A percentile compares a stretch with the other conserved stretches of the same genome.
Evolutionary conservation across 108 stramenopile species (phyloP).

Genomic region (Nitzschia sp.): DNA sequence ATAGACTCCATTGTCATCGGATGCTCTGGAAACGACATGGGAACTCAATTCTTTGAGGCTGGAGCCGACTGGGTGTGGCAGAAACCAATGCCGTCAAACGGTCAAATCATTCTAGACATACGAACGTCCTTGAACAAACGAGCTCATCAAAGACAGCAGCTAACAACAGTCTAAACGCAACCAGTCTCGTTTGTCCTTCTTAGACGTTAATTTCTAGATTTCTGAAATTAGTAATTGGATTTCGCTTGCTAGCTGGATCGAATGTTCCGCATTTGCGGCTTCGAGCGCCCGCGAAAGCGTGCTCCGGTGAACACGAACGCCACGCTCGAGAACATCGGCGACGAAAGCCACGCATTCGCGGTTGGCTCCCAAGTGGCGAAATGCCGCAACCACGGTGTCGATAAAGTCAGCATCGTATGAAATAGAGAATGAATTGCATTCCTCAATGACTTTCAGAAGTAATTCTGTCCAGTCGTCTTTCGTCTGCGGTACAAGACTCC

Average conservation of each 20-base stretch:
- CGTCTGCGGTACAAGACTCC: slow-evolving; percentile 18
- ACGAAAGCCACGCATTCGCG: slow-evolving; percentile 16
- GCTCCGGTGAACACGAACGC: background rate
- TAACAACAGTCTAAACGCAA: background rate
- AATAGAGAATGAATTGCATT: slow-evolving; percentile 7
- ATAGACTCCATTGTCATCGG: slow-evolving; percentile 64
- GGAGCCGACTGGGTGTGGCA: slow-evolving; percentile 67
- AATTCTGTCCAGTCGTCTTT: slow-evolving; percentile 13
- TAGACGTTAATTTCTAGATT: background rate
- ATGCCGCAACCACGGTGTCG: slow-evolving; percentile 21
- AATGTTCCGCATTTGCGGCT: slow-evolving; percentile 1
- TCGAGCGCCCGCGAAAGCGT: slow-evolving; percentile 1
- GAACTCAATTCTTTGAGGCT: slow-evolving; percentile 52
- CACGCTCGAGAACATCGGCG: background rate
- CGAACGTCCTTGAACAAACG: slow-evolving; percentile 19
- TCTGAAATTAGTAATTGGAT: slow-evolving; percentile 2
- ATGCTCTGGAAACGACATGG: slow-evolving; percentile 72
- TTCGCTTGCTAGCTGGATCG: background rate
- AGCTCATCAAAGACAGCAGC: background rate
- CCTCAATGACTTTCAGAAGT: slow-evolving; percentile 13
- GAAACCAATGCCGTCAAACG: slow-evolving; percentile 65
- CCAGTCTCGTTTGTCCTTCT: background rate
- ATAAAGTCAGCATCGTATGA: slow-evolving; percentile 23
- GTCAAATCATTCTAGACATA: slow-evolving; percentile 46
- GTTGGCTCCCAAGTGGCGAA: slow-evolving; percentile 1